A percentile compares a stretch with the other conserved stretches of the same genome.
phyloP scores from a whole-genome alignment of 2,329 filamentous ascomycete species.

The Dothidotthia symphoricarpi region DNA sequence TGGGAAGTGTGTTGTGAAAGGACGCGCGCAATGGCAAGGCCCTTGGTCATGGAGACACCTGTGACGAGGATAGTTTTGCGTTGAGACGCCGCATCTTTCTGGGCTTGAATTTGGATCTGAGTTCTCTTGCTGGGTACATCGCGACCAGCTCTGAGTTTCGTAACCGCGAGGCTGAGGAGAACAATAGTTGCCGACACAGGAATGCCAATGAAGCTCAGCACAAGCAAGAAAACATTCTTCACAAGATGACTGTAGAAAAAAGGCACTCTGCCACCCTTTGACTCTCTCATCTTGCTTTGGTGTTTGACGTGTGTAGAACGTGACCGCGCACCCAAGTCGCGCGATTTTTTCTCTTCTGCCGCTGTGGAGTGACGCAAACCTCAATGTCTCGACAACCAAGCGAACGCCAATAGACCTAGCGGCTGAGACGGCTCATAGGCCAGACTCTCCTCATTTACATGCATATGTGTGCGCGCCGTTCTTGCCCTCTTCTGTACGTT shows the following conservation, averaged over 20 bases:
- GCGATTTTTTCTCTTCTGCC: not conserved
- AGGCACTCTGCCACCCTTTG: slow-evolving; percentile 10
- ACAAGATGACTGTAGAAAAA: slow-evolving; percentile 44
- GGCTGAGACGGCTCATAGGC: slow-evolving; percentile 13
- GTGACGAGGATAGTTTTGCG: slow-evolving; percentile 65
- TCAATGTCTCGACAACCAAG: slow-evolving; percentile 1
- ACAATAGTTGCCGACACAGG: slow-evolving; percentile 47
- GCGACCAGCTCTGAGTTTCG: slow-evolving; percentile 12
- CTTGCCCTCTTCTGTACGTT: slow-evolving; percentile 1
- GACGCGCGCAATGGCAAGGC: slow-evolving; percentile 62
- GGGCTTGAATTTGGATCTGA: slow-evolving; percentile 1
- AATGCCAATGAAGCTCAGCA: slow-evolving; percentile 46
- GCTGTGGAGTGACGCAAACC: slow-evolving; percentile 1
- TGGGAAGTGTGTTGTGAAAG: slow-evolving; percentile 64
- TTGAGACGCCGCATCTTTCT: slow-evolving; percentile 20
- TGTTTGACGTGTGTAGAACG: slow-evolving; percentile 1
- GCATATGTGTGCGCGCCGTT: slow-evolving; percentile 15
- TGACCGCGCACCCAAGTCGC: not conserved
- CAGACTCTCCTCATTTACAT: slow-evolving; percentile 9
- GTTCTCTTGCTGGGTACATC: slow-evolving; percentile 8
- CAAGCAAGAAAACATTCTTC: slow-evolving; percentile 51
- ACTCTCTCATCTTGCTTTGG: slow-evolving; percentile 1
- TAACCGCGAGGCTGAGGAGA: slow-evolving; percentile 26
- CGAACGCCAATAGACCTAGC: slow-evolving; percentile 7
- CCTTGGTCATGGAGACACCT: slow-evolving; percentile 70